Base-by-base conservation (phyloP, 805 yeast species). In the Wickerhamiella galacta region DNA sequence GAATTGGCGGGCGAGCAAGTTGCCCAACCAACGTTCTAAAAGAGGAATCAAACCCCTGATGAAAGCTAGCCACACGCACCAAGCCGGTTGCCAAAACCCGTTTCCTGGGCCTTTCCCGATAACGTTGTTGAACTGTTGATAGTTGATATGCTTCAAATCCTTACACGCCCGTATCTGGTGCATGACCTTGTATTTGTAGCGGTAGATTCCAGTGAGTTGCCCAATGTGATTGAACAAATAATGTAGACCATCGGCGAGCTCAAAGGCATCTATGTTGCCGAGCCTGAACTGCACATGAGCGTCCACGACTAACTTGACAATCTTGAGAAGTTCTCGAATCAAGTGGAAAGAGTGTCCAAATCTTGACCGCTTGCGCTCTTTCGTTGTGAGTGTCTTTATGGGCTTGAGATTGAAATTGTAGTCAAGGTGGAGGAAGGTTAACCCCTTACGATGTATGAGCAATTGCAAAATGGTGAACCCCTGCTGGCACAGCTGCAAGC, bases 21-120 rank as follows among this genome's bases (percentile, higher is more conserved):
- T 90, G 1, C 94, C 93, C 20, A 90, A 60, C 98, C 98, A 90
- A 52, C 95, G 63, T 54, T 90, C 98, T 12, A 90, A 58, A 32
- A 90, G 54, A 0, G 99, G 98, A 16, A 83, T 75, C 12, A 75
- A 75, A 14, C 99, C 99, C 44, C 98, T 64, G 58, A 90, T 56
- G 54, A 87, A 87, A 33, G 73, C 78, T 2, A 90, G 60, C 99
- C 98, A 90, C 1, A 85, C 87, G 44, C 95, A 62, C 98, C 96
- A 90, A 1, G 95, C 80, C 0, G 98, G 98, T 49, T 90, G 96
- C 99, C 99, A 90, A 53, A 90, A 79, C 1, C 99, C 99, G 59
- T 93, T 80, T 0, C 98, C 98, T 1, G 98, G 96, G 2, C 98
- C 98, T 49, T 87, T 90, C 0, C 95, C 95, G 17, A 90, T 78